Conservation (phyloP, 2,329 filamentous ascomycete genomes). For the Fusarium sp. region DNA sequence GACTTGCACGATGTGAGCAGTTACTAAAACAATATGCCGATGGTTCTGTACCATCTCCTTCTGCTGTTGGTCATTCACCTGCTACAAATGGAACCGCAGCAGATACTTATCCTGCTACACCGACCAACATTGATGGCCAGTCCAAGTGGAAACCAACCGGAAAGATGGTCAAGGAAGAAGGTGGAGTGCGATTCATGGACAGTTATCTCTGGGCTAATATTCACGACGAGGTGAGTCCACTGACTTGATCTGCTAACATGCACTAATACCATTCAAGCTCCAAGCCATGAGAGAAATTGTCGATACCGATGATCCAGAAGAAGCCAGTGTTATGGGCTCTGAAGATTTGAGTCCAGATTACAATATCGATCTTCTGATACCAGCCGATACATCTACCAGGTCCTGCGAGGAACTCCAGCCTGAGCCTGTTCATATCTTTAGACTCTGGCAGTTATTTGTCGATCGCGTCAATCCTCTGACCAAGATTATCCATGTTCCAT, state of each 20-base stretch:
- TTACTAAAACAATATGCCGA: constrained; percentile 68
- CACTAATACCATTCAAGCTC: constrained; percentile 54
- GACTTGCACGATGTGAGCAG: constrained; percentile 69
- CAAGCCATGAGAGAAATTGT: constrained; percentile 70
- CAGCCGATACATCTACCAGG: constrained; percentile 53
- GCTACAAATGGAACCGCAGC: constrained; percentile 38
- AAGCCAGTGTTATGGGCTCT: constrained; percentile 61
- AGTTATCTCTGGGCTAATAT: constrained; percentile 66
- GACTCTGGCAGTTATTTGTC: constrained; percentile 79
- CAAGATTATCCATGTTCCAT: constrained; percentile 79
- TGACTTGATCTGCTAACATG: not conserved
- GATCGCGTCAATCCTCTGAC: constrained; percentile 80
- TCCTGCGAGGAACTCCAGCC: constrained; percentile 69
- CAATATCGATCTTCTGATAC: constrained; percentile 63
- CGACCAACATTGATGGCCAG: constrained; percentile 48
- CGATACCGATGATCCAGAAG: constrained; percentile 61
- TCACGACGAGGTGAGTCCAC: constrained; percentile 65
- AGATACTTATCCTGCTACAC: constrained; percentile 45
- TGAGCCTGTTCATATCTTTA: constrained; percentile 72
- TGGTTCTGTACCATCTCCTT: constrained; percentile 47
- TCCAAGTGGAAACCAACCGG: constrained; percentile 59
- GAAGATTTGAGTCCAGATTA: constrained; percentile 64
- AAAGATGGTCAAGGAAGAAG: constrained; percentile 68
- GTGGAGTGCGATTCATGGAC: constrained; percentile 68
- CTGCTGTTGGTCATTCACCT: constrained; percentile 32